phyloP scores from a whole-genome alignment of 2,329 filamentous ascomycete genomes.

The Fusarium pininemorale region DNA sequence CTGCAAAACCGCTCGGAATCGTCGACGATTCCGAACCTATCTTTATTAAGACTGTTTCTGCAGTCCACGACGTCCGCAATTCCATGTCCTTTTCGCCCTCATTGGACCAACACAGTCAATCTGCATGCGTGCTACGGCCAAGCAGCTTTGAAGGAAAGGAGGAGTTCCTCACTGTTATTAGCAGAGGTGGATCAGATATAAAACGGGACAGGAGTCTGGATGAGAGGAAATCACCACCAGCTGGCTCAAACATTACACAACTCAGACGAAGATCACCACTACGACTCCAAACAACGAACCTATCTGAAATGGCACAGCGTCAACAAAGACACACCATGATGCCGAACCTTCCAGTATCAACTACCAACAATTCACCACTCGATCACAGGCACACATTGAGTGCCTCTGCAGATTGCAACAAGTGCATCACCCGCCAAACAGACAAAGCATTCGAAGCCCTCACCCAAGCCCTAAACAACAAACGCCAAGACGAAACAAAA shows the following conservation, averaged over 20 bases:
- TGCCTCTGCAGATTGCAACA: not conserved
- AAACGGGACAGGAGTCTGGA: not conserved
- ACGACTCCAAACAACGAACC: constrained; percentile 6
- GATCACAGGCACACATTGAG: not conserved
- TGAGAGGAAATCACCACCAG: not conserved
- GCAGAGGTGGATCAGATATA: not conserved
- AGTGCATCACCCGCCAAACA: not conserved
- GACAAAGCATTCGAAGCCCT: constrained; percentile 16
- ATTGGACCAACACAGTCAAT: constrained; percentile 8
- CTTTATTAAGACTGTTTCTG: not conserved
- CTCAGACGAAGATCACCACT: not conserved
- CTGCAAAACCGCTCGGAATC: not conserved
- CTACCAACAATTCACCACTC: rapidly evolving
- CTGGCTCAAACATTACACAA: not conserved
- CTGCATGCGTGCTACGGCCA: not conserved
- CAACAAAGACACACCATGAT: not conserved
- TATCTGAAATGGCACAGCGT: not conserved
- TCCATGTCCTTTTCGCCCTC: constrained; percentile 9
- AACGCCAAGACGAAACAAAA: not conserved
- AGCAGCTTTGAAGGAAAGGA: constrained; percentile 2
- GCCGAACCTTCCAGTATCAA: not conserved
- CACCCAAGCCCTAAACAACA: not conserved
- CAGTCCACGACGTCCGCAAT: constrained; percentile 5
- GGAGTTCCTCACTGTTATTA: not conserved
- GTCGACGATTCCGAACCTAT: not conserved